Evolutionary conservation across 345 rosid species (phyloP), one percentile per base, ranked within the genome.

Genomic region (Citrus australasica): DNA sequence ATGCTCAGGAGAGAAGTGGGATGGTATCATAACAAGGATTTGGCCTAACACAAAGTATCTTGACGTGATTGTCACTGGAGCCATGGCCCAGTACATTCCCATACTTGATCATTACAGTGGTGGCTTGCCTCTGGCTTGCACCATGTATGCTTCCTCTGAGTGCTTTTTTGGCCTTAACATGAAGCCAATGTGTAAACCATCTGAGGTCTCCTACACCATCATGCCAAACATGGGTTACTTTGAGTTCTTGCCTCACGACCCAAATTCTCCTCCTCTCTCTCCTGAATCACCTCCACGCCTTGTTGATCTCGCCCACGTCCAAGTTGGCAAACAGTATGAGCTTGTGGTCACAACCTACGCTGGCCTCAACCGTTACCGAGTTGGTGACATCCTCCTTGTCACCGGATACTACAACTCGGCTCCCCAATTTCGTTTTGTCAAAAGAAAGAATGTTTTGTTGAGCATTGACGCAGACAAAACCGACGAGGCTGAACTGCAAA

Each of bases 121-220:
- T 11, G 97, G 97, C 3, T 74, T 95, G 81, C 98, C 98, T 1
- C 73, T 88, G 91, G 90, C 94, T 68, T 90, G 96, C 81, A 95
- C 97, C 9, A 95, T 95, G 98, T 95, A 93, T 60, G 99, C 99
- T 67, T 93, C 99, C 0, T 95, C 99, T 0, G 99, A 95, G 84
- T 92, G 99, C 83, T 93, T 87, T 68, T 95, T 95, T 58, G 99
- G 99, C 11, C 87, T 92, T 35, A 95, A 95, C 75, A 87, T 95
- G 9, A 87, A 81, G 14, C 98, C 99, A n/a, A 86, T 93, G 91
- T 81, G 86, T 81, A 81, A 88, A 37, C 97, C 99, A 7, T 89
- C 93, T 0, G 97, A 95, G 32, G 99, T 95, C 60, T 84, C 91
- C 22, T 95, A 95, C 85, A 92, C 96, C 9, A 86, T 95, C 84